These are phyloP conservation scores for Cladosporium sp. DNA, from an alignment of 2,329 filamentous ascomycete species.

Conservation along the genomic window DNA sequence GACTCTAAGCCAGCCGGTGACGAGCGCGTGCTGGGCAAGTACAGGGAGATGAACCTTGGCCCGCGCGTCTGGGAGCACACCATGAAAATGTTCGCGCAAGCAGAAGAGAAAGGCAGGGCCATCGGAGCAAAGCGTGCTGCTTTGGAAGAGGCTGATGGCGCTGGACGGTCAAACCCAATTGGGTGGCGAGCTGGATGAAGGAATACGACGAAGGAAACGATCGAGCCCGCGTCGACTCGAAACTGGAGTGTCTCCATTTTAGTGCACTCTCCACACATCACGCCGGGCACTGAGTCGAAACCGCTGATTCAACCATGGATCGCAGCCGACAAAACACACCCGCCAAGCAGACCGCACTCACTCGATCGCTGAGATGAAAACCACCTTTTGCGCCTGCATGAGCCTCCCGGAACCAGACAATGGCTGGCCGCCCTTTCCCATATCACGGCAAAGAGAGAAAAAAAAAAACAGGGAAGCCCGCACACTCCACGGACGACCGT, in stretches of 20 bases:
- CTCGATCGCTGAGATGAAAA: neutral
- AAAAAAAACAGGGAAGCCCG: no score
- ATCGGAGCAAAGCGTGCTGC: conserved; percentile 33
- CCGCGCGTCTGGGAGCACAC: conserved; percentile 42
- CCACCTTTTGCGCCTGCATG: neutral
- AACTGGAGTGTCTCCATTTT: no score
- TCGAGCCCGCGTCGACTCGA: neutral
- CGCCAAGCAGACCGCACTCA: neutral
- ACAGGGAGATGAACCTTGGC: conserved; percentile 36
- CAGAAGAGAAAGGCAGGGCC: conserved; percentile 30
- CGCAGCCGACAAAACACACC: neutral
- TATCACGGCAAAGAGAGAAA: no score
- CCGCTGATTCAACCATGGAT: neutral
- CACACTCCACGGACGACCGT: no score
- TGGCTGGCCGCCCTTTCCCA: no score
- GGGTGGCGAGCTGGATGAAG: conserved; percentile 35
- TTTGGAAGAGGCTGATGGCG: conserved; percentile 30
- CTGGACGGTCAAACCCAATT: conserved; percentile 33
- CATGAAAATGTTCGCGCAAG: conserved; percentile 37
- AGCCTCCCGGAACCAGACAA: neutral
- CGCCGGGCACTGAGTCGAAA: neutral
- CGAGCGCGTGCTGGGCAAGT: conserved; percentile 35
- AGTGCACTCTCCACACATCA: neutral
- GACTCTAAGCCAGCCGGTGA: conserved; percentile 41
- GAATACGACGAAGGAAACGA: neutral